These are phyloP conservation scores for Babesia ovis DNA, from an alignment of 169 alveolate genomes.

Conservation along the genomic window DNA sequence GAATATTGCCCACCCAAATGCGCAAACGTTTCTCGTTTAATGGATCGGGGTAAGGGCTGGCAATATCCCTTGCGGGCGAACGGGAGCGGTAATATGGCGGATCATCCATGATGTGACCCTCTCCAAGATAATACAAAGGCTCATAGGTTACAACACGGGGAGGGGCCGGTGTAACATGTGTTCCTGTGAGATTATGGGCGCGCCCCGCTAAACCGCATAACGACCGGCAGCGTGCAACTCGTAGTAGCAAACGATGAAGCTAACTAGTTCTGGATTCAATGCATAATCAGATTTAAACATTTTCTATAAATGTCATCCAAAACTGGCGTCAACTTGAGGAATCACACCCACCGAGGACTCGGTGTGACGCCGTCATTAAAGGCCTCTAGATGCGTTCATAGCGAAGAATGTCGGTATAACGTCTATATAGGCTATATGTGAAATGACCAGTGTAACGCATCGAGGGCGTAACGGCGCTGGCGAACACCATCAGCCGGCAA, in stretches of 20 bases:
- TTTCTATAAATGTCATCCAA: too few species aligned
- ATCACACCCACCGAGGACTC: background rate
- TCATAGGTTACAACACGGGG: conserved; percentile 1
- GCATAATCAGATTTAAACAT: too few species aligned
- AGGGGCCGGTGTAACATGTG: background rate
- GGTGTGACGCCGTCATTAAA: background rate
- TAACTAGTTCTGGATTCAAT: too few species aligned
- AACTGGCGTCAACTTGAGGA: background rate
- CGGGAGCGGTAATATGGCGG: background rate
- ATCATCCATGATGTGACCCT: conserved; percentile 21
- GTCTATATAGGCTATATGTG: too few species aligned
- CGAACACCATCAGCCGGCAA: background rate
- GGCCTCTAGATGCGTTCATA: background rate
- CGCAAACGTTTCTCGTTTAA: conserved; percentile 51
- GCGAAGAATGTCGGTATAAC: background rate
- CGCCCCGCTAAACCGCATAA: conserved; percentile 4
- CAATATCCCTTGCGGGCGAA: conserved; percentile 2
- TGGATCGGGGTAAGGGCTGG: conserved; percentile 33
- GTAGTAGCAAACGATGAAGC: too few species aligned
- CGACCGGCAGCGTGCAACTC: background rate
- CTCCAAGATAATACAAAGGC: background rate
- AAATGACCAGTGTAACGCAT: background rate
- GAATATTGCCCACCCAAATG: conserved; percentile 67
- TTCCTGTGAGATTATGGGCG: too few species aligned
- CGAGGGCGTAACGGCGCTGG: background rate